Conservation (phyloP, 768 basidiomycete genomes). For the Thelephora aurantiotincta region DNA sequence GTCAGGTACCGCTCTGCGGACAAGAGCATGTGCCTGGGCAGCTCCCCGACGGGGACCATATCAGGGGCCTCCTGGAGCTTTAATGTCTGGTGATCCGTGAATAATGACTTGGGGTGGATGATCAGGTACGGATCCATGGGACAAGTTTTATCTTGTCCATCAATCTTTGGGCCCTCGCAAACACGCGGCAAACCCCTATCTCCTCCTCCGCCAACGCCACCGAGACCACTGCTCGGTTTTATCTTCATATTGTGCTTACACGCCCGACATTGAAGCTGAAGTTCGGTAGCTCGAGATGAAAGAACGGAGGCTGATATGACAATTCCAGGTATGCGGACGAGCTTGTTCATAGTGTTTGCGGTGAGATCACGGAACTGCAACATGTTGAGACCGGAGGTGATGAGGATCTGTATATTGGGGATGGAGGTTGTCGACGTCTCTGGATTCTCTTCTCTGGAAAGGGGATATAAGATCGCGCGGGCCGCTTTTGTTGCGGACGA, state of each 20-base stretch:
- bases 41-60: slow-evolving; percentile 98
- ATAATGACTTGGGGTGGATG: slow-evolving; percentile 84
- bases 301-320: slow-evolving; percentile 94
- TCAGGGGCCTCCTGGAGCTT: slow-evolving; percentile 98
- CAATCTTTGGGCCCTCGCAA: slow-evolving; percentile 69
- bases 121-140: slow-evolving; percentile 94
- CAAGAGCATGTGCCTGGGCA: slow-evolving; percentile 89
- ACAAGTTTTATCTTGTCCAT: slow-evolving; percentile 88
- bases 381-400: slow-evolving; percentile 85
- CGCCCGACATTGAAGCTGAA: slow-evolving; percentile 85
- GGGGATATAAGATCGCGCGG: slow-evolving; percentile 69
- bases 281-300: slow-evolving; percentile 82
- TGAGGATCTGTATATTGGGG: slow-evolving; percentile 73
- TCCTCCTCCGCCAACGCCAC: slow-evolving; percentile 77
- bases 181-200: slow-evolving; percentile 76
- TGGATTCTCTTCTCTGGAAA: slow-evolving; percentile 35
- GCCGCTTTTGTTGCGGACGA: slow-evolving; percentile 80
- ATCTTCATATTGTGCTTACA: slow-evolving; percentile 74
- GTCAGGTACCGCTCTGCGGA: slow-evolving; percentile 86
- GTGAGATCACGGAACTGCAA: slow-evolving; percentile 89
- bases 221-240: slow-evolving; percentile 63
- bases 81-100: slow-evolving; percentile 91
- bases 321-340: slow-evolving; percentile 94
- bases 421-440: slow-evolving; percentile 34
- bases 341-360: slow-evolving; percentile 88